Base-by-base conservation (phyloP, 257 asterid species). In the Henckelia pumila region DNA sequence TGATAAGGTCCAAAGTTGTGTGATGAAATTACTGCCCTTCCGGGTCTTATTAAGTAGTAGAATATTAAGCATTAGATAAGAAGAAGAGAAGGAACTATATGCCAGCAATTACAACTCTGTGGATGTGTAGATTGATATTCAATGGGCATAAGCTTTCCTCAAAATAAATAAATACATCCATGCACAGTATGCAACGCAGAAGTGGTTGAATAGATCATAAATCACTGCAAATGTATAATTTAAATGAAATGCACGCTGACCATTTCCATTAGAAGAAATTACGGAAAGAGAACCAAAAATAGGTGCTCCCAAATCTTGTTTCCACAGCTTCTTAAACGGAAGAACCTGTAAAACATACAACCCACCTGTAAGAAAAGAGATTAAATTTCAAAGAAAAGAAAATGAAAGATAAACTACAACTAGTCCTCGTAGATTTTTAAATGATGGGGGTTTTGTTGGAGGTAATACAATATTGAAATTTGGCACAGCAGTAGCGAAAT, bases 241-340 rank as follows among this genome's bases (percentile, higher is more conserved):
- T 47, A 29, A 77, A 57, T 30, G 69, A 67, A 63, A 73, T 23
- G 59, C 20, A 29, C n/a, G 63, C 78, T 35, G 75, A 91, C 97
- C 82, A 71, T 81, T 84, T 76, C 86, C 86, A 71, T 78, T 73
- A 25, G 81, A 59, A 68, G 66, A 70, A 75, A 71, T 73, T 76
- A 93, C 66, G 65, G 88, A 76, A 73, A 89, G 89, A 70, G 96
- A 89, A 61, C 88, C 91, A 80, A 93, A 93, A 65, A 90, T 71
- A 67, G 98, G 96, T 50, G 89, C 92, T 75, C 91, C 94, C 80
- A 90, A 70, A 63, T 89, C 93, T 73, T 67, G 83, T 78, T 78
- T 70, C 98, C 98, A 93, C 62, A 78, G 70, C 79, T 76, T 77
- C 78, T 77, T 58, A 67, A 80, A 88, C 40, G 89, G 86, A 52